phyloP scores from a whole-genome alignment of 176 grass and related monocot species.

The Oryza officinalis region DNA sequence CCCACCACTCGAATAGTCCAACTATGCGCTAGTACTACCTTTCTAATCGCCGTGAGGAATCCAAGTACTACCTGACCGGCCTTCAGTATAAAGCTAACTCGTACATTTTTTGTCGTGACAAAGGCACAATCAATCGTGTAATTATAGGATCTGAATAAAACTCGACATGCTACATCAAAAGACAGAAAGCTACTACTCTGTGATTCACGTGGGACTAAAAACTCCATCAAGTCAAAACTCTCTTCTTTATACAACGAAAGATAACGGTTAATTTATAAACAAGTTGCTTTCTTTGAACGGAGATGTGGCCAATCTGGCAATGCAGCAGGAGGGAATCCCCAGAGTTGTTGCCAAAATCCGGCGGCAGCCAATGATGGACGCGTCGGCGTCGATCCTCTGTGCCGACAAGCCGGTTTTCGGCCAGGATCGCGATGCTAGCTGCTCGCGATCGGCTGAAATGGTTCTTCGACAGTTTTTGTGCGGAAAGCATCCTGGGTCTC shows the following conservation, averaged over 20 bases:
- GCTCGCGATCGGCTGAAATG: background rate
- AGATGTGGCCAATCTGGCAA: background rate
- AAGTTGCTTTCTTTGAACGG: background rate
- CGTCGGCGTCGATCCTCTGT: background rate
- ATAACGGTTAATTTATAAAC: background rate
- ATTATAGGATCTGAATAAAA: background rate
- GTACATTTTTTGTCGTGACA: background rate
- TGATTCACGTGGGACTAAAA: background rate
- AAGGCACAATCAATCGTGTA: background rate
- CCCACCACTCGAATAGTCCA: constrained; percentile 2
- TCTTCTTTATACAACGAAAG: background rate
- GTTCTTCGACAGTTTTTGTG: background rate
- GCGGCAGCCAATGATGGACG: constrained; percentile 1
- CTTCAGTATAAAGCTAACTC: background rate
- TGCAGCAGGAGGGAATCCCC: background rate
- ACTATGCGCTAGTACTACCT: background rate
- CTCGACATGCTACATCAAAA: background rate
- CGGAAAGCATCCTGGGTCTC: constrained; percentile 19
- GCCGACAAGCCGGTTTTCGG: constrained; percentile 48
- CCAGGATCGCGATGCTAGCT: background rate
- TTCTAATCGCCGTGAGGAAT: constrained; percentile 11
- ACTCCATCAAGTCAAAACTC: background rate
- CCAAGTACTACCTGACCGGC: background rate
- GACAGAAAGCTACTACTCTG: background rate
- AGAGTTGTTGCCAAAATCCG: background rate